Evolutionary conservation across 768 basidiomycete genomes (phyloP).

Genomic region (Chalciporus sphaerocephalus): DNA sequence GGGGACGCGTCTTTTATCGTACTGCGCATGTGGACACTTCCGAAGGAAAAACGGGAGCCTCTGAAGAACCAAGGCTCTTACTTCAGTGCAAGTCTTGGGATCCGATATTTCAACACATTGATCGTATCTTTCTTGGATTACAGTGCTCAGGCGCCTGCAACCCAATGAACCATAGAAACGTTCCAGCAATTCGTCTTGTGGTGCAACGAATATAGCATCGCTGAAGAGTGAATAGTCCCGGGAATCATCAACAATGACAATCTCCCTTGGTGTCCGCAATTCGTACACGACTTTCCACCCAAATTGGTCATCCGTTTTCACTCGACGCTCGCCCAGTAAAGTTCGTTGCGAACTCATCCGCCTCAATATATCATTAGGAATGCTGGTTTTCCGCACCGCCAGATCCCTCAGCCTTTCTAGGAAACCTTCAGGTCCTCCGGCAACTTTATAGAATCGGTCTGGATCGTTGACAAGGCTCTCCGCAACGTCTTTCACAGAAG

Average conservation of each 20-base stretch:
- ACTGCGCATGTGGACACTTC: slow-evolving; percentile 64
- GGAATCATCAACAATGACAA: slow-evolving; percentile 79
- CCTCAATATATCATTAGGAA: slow-evolving; percentile 43
- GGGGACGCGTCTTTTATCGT: slow-evolving; percentile 47
- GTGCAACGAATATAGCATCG: slow-evolving; percentile 63
- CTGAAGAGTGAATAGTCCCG: slow-evolving; percentile 74
- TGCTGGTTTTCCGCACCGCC: slow-evolving; percentile 45
- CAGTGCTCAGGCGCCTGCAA: slow-evolving; percentile 63
- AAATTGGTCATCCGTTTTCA: slow-evolving; percentile 49
- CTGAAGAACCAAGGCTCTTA: slow-evolving; percentile 63
- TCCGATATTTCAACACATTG: slow-evolving; percentile 44
- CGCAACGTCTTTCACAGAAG: slow-evolving; percentile 73
- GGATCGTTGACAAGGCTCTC: slow-evolving; percentile 62
- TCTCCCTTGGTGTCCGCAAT: slow-evolving; percentile 57
- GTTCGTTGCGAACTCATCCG: slow-evolving; percentile 65
- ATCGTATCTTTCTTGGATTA: slow-evolving; percentile 71
- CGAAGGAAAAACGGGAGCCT: slow-evolving; percentile 83
- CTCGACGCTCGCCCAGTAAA: slow-evolving; percentile 64
- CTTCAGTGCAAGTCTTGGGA: slow-evolving; percentile 43
- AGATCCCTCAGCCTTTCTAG: no score
- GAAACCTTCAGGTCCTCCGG: slow-evolving; percentile 57
- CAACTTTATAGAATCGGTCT: slow-evolving; percentile 59
- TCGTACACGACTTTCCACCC: slow-evolving; percentile 68
- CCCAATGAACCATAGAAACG: slow-evolving; percentile 78
- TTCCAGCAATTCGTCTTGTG: slow-evolving; percentile 86